Evolutionary conservation across 805 yeast species (phyloP), one percentile per base, ranked within the genome.

Genomic region (Wickerhamomyces rabaulensis): DNA sequence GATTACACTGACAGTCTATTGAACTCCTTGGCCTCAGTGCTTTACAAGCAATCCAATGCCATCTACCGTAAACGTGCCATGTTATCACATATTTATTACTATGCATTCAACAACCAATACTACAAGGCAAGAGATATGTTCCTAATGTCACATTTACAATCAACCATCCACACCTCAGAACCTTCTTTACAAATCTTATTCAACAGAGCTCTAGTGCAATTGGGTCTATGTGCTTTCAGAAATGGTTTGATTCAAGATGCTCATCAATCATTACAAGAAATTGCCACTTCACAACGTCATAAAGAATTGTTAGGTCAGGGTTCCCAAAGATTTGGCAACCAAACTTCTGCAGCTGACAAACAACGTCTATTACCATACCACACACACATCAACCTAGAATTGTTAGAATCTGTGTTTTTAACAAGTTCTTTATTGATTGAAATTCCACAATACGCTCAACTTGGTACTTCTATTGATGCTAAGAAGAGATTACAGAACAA

Each of bases 261-360:
- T 48, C 95, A 88, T 68, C 94, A 87, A 71, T 76, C 84, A 43
- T 75, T 94, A 56, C 86, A 82, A 61, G 99, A 94, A 69, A 79
- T 94, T 60, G 88, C 92, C 52, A 84, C 89, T 46, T 82, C 95
- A 38, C 81, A 82, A 54, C 82, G 95, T 61, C 81, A 87, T 60
- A 90, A 87, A 74, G 99, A 94, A 70, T 78, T 94, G 50, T 78
- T 94, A 52, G 98, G 97, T 50, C 99, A 92, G 74, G 95, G 95
- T 45, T 63, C 70, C 39, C 84, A 84, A 64, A 84, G 90, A 68
- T 82, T 77, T 64, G 73, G 78, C 46, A 79, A 76, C 58, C 66
- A 64, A 51, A 72, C 75, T 16, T 64, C 80, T 22, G 68, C 75
- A 40, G 78, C 76, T 51, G 95, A 86, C 62, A 80, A 75, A 60